Conservation (phyloP, 106 monocot species). For the Dactylorhiza incarnata region DNA sequence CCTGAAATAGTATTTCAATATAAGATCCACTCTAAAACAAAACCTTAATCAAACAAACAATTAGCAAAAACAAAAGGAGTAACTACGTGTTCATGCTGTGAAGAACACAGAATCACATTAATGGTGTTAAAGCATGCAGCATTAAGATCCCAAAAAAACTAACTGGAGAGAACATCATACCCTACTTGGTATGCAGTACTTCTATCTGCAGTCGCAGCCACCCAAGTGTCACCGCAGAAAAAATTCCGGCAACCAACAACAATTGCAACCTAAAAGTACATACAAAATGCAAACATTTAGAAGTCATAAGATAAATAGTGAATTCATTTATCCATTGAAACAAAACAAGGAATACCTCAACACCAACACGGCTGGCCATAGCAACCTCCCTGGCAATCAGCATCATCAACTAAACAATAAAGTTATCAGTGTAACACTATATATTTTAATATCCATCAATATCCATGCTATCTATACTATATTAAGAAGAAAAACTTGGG, state of each 20-base stretch:
- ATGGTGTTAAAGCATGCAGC: no score
- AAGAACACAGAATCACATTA: no score
- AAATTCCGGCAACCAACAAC: constrained; percentile 97
- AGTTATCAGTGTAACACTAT: no score
- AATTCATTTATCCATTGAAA: background rate
- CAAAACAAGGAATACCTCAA: constrained; percentile 48
- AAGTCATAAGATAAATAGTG: background rate
- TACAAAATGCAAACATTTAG: background rate
- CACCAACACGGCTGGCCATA: constrained; percentile 59
- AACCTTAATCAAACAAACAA: background rate
- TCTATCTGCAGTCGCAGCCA: constrained; percentile 69
- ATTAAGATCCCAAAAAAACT: background rate
- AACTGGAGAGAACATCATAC: constrained; percentile 26
- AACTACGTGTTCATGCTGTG: no score
- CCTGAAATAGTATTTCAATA: no score
- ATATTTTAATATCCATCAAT: background rate
- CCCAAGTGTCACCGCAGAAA: constrained; percentile 87
- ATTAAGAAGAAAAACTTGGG: no score
- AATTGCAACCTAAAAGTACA: constrained; percentile 60
- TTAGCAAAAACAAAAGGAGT: no score
- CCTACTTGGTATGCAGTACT: constrained; percentile 81
- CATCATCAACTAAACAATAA: constrained; percentile 46
- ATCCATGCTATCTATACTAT: no score
- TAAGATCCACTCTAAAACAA: no score
- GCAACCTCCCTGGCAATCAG: constrained; percentile 89